Percentiles rank a stretch among this genome's conserved stretches.
These are phyloP conservation scores for Sutorius eximius DNA, from an alignment of 1,284 basidiomycete genomes.

Conservation along the genomic window DNA sequence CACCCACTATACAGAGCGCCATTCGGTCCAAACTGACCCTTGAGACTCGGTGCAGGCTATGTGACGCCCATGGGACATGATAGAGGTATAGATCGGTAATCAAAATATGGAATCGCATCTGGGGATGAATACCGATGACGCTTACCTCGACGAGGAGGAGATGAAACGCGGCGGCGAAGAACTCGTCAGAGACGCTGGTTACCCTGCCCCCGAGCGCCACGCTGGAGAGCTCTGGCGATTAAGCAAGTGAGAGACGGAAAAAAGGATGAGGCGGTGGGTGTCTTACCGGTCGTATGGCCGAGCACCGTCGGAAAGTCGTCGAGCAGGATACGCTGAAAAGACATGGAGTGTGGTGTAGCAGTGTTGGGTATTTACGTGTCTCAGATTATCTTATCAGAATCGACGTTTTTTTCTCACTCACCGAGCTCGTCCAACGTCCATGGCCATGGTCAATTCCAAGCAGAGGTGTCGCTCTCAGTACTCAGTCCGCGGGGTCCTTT, in stretches of 20 bases:
- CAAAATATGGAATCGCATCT: neutral
- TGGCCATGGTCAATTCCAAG: too few species aligned
- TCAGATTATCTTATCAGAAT: neutral
- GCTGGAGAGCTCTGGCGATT: conserved; percentile 81
- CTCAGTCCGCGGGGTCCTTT: too few species aligned
- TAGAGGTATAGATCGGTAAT: too few species aligned
- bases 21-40: conserved; percentile 95
- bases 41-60: conserved; percentile 78
- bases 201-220: conserved; percentile 80
- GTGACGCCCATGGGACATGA: neutral
- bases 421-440: too few species aligned
- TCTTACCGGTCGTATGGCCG: conserved; percentile 57
- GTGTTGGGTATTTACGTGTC: neutral
- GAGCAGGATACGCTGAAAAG: conserved; percentile 17
- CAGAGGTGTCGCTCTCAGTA: too few species aligned
- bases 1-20: conserved; percentile 95
- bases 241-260: too few species aligned
- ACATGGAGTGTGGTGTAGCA: conserved; percentile 14
- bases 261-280: neutral
- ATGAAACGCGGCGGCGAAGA: conserved; percentile 88
- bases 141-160: conserved; percentile 81
- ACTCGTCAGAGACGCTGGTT: conserved; percentile 87
- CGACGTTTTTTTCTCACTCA: neutral
- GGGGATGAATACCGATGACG: neutral
- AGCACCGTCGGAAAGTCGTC: conserved; percentile 43